Percentiles rank a stretch among this genome's conserved stretches.
Evolutionary conservation across 1,139 yeast genomes (phyloP).

Genomic region (Wickerhamomyces sp.): DNA sequence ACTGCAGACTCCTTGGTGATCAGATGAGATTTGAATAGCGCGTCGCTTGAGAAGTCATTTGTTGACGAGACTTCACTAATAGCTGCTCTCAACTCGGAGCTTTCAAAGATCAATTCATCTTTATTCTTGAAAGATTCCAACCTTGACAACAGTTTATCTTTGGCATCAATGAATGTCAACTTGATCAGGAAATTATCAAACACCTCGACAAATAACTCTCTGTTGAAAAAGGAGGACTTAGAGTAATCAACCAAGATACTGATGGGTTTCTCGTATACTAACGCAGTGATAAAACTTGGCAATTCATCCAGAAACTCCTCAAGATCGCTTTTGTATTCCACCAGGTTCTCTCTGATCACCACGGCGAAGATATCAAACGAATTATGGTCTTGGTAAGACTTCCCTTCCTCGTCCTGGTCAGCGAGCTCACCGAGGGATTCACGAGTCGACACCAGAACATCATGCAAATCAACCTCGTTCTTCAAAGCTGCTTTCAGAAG

Average conservation of each 20-base stretch:
- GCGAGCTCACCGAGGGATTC: constrained; percentile 12
- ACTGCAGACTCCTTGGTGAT: constrained; percentile 28
- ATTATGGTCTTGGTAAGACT: constrained; percentile 16
- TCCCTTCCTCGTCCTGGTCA: constrained; percentile 23
- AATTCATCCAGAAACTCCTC: constrained; percentile 27
- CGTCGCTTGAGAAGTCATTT: constrained; percentile 24
- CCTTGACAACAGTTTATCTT: constrained; percentile 14
- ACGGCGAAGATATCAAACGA: constrained; percentile 25
- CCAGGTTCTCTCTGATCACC: constrained; percentile 22
- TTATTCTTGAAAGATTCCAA: constrained; percentile 20
- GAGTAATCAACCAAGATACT: constrained; percentile 26
- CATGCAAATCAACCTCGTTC: constrained; percentile 4
- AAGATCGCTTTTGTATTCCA: constrained; percentile 19
- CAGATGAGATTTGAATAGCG: constrained; percentile 25
- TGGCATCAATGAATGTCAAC: constrained; percentile 17
- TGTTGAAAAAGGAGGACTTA: constrained; percentile 20
- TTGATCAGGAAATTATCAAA: constrained; percentile 27
- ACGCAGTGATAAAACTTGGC: constrained; percentile 27
- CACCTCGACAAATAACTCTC: constrained; percentile 20
- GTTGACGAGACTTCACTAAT: constrained; percentile 26
- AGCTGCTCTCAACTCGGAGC: constrained; percentile 26
- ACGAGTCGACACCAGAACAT: constrained; percentile 6
- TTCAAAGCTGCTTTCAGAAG: constrained; percentile 11
- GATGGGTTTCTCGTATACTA: constrained; percentile 24
- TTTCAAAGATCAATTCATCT: constrained; percentile 15